Conservation (phyloP, 1,139 yeast species). For the Insectozyma bohioensis region DNA sequence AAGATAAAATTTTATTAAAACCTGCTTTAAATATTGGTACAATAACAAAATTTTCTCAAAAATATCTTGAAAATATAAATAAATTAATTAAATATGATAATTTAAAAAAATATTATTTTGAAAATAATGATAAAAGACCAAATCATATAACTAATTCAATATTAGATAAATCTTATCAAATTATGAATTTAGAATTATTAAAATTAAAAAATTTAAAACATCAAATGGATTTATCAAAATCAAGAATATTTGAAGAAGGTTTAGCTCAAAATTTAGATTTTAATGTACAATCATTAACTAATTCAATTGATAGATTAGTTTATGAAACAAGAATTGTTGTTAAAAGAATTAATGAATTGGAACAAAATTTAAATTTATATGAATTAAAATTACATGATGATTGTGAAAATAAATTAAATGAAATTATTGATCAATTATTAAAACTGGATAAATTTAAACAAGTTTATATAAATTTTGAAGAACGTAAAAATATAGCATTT, state of each 20-base stretch:
- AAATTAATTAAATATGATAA: conserved; percentile 22
- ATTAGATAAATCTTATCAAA: conserved; percentile 26
- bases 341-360: conserved; percentile 78
- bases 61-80: conserved; percentile 25
- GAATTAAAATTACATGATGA: conserved; percentile 39
- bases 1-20: conserved; percentile 19
- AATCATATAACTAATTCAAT: conserved; percentile 15
- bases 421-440: conserved; percentile 38
- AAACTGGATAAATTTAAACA: conserved; percentile 33
- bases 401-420: conserved; percentile 25
- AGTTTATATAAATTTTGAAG: conserved; percentile 30
- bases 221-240: conserved; percentile 30
- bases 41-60: conserved; percentile 24
- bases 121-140: conserved; percentile 6
- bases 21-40: conserved; percentile 17
- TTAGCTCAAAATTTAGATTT: conserved; percentile 36
- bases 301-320: conserved; percentile 70
- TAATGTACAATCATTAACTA: conserved; percentile 62
- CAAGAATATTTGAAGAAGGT: conserved; percentile 33
- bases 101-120: conserved; percentile 16
- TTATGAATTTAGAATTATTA: conserved; percentile 32
- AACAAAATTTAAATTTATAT: conserved; percentile 56
- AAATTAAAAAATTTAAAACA: conserved; percentile 30
- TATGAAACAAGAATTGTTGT: conserved; percentile 77
- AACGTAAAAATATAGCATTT: conserved; percentile 27